Percentiles rank a stretch among this genome's conserved stretches.
Evolutionary conservation across 2,329 filamentous ascomycete genomes (phyloP).

Genomic region (Beauveria pseudobassiana): DNA sequence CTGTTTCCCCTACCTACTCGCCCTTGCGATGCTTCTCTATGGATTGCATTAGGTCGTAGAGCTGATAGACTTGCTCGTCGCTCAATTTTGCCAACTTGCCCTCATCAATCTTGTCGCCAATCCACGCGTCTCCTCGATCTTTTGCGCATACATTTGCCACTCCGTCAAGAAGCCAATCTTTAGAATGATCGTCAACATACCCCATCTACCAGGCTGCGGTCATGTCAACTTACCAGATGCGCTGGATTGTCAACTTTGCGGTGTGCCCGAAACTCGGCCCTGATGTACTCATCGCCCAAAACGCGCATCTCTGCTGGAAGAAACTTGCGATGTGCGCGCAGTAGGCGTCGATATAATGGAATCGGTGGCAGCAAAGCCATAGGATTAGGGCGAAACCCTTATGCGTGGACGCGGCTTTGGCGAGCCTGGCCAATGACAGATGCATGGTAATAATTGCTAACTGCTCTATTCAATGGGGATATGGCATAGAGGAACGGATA

Average conservation of each 20-base stretch:
- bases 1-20: slow-evolving; percentile 17
- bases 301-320: slow-evolving; percentile 68
- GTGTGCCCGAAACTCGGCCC: slow-evolving; percentile 84
- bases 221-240: slow-evolving; percentile 61
- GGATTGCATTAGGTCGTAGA: slow-evolving; percentile 89
- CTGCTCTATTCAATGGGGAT: neutral
- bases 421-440: slow-evolving; percentile 22
- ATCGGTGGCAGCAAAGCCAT: slow-evolving; percentile 79
- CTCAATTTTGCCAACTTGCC: slow-evolving; percentile 89
- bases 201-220: neutral
- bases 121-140: slow-evolving; percentile 80
- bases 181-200: neutral
- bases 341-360: slow-evolving; percentile 77
- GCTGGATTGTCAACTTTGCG: slow-evolving; percentile 79
- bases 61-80: slow-evolving; percentile 85
- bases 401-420: slow-evolving; percentile 28
- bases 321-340: slow-evolving; percentile 77
- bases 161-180: slow-evolving; percentile 93
- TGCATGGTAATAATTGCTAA: slow-evolving; percentile 19
- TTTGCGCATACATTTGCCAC: slow-evolving; percentile 93
- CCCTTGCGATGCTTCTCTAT: slow-evolving; percentile 43
- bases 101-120: slow-evolving; percentile 74
- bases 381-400: slow-evolving; percentile 29
- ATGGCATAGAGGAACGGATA: neutral
- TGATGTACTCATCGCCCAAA: slow-evolving; percentile 88